Percentiles rank a stretch among this genome's conserved stretches.
Evolutionary conservation across 768 basidiomycete genomes (phyloP).

Genomic region (Lactarius hatsudake): DNA sequence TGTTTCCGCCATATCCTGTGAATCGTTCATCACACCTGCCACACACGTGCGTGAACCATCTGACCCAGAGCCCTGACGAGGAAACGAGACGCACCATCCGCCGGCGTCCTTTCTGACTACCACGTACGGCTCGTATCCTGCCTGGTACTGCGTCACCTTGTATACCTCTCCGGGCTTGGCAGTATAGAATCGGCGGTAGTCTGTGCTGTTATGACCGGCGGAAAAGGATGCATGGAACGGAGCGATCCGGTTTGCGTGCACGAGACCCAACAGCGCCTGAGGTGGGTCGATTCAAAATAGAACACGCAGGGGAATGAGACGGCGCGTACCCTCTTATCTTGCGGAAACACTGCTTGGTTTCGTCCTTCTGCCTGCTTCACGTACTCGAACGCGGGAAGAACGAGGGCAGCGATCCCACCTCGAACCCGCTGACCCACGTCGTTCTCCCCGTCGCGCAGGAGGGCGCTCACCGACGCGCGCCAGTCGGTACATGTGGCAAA

Average conservation of each 20-base stretch:
- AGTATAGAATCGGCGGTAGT: slow-evolving; percentile 67
- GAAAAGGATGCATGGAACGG: slow-evolving; percentile 81
- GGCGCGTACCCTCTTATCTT: slow-evolving; percentile 57
- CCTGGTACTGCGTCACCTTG: slow-evolving; percentile 71
- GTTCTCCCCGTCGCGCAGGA: slow-evolving; percentile 16
- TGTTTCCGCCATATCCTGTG: slow-evolving; percentile 89
- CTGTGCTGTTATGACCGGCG: slow-evolving; percentile 77
- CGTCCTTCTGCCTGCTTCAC: slow-evolving; percentile 60
- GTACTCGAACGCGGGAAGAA: slow-evolving; percentile 86
- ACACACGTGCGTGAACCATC: neutral
- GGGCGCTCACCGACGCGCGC: slow-evolving; percentile 48
- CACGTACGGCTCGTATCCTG: slow-evolving; percentile 87
- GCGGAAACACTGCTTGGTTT: slow-evolving; percentile 59
- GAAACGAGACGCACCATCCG: slow-evolving; percentile 8
- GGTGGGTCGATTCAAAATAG: neutral
- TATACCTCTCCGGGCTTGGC: slow-evolving; percentile 67
- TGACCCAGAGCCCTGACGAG: neutral
- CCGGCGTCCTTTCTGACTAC: slow-evolving; percentile 59
- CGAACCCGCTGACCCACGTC: slow-evolving; percentile 46
- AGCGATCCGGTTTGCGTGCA: slow-evolving; percentile 51
- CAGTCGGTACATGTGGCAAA: slow-evolving; percentile 85
- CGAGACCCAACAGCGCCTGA: slow-evolving; percentile 58
- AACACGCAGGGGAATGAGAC: neutral
- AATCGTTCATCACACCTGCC: slow-evolving; percentile 88
- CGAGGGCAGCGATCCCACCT: slow-evolving; percentile 65